phyloP scores from a whole-genome alignment of 768 basidiomycete genomes.

The Mycena haematopus region DNA sequence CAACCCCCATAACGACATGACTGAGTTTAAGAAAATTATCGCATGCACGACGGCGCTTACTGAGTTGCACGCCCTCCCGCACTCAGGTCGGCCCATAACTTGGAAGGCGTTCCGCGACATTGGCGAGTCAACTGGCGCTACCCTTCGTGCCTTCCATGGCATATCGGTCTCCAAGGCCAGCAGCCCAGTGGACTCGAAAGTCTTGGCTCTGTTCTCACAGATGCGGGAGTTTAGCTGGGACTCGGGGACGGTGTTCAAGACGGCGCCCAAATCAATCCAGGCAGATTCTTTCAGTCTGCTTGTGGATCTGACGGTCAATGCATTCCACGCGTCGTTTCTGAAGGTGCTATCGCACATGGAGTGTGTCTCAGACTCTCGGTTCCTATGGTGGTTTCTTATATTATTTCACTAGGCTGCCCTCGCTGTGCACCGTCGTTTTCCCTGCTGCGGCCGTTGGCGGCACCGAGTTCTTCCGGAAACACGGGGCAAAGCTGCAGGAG shows the following conservation, averaged over 20 bases:
- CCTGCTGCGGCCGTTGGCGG: not conserved
- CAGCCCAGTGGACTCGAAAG: not conserved
- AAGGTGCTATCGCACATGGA: constrained; percentile 9
- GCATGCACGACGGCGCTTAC: not conserved
- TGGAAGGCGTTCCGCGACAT: constrained; percentile 12
- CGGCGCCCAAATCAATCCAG: not conserved
- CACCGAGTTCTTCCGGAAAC: constrained; percentile 1
- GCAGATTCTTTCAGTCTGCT: constrained; percentile 3
- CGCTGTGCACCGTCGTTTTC: not conserved
- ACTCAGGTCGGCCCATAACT: not conserved
- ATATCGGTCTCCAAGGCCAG: not conserved
- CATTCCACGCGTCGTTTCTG: constrained; percentile 2
- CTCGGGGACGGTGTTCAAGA: constrained; percentile 4
- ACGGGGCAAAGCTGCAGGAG: constrained; percentile 11
- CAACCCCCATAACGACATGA: not conserved
- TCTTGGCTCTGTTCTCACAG: not conserved
- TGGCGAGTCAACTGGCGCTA: not conserved
- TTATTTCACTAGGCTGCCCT: constrained; percentile 5
- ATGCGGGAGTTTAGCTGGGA: constrained; percentile 8
- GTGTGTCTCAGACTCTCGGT: not conserved
- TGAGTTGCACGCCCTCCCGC: not conserved
- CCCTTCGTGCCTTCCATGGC: not conserved
- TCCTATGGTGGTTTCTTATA: not conserved
- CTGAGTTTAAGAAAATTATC: not conserved
- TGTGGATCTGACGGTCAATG: constrained; percentile 2